Base-by-base conservation (phyloP, 2,329 filamentous ascomycete species). In the Colletotrichum sp. region DNA sequence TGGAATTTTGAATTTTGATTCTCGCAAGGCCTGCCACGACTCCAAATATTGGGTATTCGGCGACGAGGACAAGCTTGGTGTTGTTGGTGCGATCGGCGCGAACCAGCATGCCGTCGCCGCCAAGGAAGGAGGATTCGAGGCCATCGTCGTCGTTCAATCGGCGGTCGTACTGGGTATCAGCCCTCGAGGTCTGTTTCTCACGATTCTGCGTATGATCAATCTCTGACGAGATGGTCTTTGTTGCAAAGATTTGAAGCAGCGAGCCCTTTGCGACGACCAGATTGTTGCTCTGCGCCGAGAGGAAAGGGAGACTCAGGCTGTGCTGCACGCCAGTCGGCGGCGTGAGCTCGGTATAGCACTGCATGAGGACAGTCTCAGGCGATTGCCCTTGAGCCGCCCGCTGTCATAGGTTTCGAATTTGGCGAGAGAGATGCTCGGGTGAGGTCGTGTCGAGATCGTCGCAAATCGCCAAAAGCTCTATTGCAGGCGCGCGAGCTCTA, bases 341-440 rank as follows among this genome's bases (percentile, higher is more conserved):
- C 84, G 95, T 93, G 84, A 99, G 90, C 90, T 99, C 97, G 83
- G 95, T 96, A 87, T 99, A 99, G 90, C 95, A 98, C 92, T 99
- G 96, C 96, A 99, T 99, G 64, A 79, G 79, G 78, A 81, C 83
- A 80, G 80, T 78, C 81, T 79, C 85, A 86, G 75, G 71, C 74
- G 67, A 74, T 73, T 69, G 74, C 74, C 74, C 71, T 59, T 52
- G 18, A 24, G 16, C 34, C 48, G 48, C 64, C 48, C 30, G n/a
- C 57, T 69, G n/a, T 74, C 74, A 76, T 76, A 64, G 39, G 65
- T 76, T 68, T 76, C 21, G 16, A 59, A n/a, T 43, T 21, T 21
- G 43, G 43, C 43, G n/a, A 24, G 26, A 18, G 48, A 30, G 52
- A 63, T 60, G n/a, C 48, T 48, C 16, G 10, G 13, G 55, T 26